Base-by-base conservation (phyloP, 192 early-diverging fungal species). In the Tieghemiomyces parasiticus region DNA sequence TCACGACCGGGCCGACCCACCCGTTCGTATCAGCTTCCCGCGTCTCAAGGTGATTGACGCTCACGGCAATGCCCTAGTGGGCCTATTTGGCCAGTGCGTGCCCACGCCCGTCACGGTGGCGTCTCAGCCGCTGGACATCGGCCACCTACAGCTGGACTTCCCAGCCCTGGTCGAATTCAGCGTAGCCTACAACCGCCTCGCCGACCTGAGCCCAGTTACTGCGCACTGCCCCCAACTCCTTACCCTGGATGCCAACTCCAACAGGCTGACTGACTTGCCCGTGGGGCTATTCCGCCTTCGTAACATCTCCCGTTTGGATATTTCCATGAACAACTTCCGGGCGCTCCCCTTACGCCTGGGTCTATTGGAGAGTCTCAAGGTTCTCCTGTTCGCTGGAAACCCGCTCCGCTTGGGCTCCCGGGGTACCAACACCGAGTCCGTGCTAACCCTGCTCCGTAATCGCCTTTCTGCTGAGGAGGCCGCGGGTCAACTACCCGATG, bases 321-420 rank as follows among this genome's bases (percentile, higher is more conserved):
- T 56, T 4, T 56, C 54, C 28, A 35, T 16, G 4, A 56, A 56
- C 31, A 31, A 56, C 10, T 38, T 56, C 20, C 1, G 31, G 1
- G 1, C 1, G 19, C 29, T 56, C 9, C 54, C 54, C 30, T 16
- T n/a, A 3, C 54, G 54, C 19, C 24, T 56, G 54, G 54, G 54
- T 20, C 35, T 32, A 32, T 29, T 56, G 19, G 54, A 56, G 10
- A 22, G 30, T 4, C 35, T 56, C 9, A 56, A 33, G 30, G 31
- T 56, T 16, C 31, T 56, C 4, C 54, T 32, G 8, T 56, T 32
- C 29, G 54, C 31, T 10, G 54, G 54, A 10, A 56, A 56, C 35
- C 54, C 54, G 31, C 19, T 56, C 13, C 54, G 54, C 14, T 10
- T 32, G 16, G 2, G 16, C 24, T 8, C 14, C 16, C 33, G 14